These are phyloP conservation scores for Stephania cephalantha DNA, from an alignment of 164 flowering plant species.

Conservation along the genomic window DNA sequence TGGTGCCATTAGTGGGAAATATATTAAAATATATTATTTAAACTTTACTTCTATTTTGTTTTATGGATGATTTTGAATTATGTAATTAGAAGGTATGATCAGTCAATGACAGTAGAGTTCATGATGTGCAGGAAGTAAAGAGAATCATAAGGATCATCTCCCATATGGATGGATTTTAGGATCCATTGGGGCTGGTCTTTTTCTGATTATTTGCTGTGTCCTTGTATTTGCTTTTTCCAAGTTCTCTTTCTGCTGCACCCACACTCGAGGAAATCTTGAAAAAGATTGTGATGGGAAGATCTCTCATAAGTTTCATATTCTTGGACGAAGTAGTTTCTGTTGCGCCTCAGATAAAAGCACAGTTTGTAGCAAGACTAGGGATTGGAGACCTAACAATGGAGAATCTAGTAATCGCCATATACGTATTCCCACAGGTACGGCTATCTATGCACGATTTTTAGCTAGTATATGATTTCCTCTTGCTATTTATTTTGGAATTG, in stretches of 20 bases:
- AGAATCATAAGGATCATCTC: conserved; percentile 41
- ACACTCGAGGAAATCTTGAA: conserved; percentile 25
- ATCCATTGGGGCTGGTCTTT: conserved; percentile 47
- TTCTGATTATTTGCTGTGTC: conserved; percentile 38
- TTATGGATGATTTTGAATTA: neutral
- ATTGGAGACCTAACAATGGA: conserved; percentile 43
- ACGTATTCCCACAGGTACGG: conserved; percentile 65
- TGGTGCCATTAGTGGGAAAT: neutral
- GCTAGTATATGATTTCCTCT: neutral
- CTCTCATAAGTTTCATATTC: conserved; percentile 72
- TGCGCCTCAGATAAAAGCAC: conserved; percentile 66
- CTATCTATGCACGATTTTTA: neutral
- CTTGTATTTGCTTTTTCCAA: conserved; percentile 40
- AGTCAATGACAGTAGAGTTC: conserved; percentile 3
- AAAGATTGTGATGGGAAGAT: conserved; percentile 46
- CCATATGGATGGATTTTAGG: conserved; percentile 84
- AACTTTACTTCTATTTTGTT: neutral
- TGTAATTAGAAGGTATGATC: neutral
- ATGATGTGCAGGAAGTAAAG: conserved; percentile 44
- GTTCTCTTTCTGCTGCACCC: conserved; percentile 38
- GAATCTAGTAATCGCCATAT: conserved; percentile 45
- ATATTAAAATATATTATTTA: neutral
- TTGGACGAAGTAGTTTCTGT: conserved; percentile 69
- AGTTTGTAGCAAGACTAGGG: conserved; percentile 43
- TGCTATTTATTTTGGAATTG: neutral